Conservation (phyloP, 371 early-diverging fungal species). For the Lichtheimia hyalospora region DNA sequence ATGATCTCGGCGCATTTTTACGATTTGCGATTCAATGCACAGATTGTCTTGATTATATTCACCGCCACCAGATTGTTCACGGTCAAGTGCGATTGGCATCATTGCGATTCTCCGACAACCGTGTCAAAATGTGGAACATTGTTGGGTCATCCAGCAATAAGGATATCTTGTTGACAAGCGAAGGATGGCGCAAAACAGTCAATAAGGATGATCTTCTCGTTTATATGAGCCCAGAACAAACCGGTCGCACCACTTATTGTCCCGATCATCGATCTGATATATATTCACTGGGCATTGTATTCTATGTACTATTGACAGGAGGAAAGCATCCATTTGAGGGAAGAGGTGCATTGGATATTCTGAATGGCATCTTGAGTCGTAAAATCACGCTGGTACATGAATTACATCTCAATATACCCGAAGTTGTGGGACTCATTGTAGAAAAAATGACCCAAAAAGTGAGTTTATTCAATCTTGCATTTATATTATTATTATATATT, state of each 20-base stretch:
- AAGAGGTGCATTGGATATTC: slow-evolving; percentile 47
- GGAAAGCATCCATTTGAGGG: slow-evolving; percentile 54
- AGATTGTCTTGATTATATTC: slow-evolving; percentile 45
- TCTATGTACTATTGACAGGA: slow-evolving; percentile 47
- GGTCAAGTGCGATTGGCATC: slow-evolving; percentile 41
- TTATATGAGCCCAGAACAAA: slow-evolving; percentile 54
- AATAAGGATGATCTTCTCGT: slow-evolving; percentile 35
- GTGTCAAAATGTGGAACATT: slow-evolving; percentile 44
- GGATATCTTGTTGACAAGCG: slow-evolving; percentile 39
- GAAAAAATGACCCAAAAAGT: slow-evolving; percentile 63
- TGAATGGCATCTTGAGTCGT: slow-evolving; percentile 51
- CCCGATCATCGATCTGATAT: slow-evolving; percentile 61
- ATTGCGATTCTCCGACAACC: slow-evolving; percentile 35
- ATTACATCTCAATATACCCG: slow-evolving; percentile 52
- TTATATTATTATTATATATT: background rate
- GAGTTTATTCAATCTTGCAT: background rate
- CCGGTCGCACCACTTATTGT: slow-evolving; percentile 55
- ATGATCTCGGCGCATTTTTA: slow-evolving; percentile 42
- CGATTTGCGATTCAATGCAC: slow-evolving; percentile 46
- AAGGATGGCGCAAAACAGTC: slow-evolving; percentile 44
- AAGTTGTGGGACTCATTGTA: slow-evolving; percentile 43
- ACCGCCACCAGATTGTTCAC: slow-evolving; percentile 40
- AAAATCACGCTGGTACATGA: slow-evolving; percentile 45
- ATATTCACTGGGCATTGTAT: slow-evolving; percentile 54
- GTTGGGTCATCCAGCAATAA: slow-evolving; percentile 28